phyloP scores from a whole-genome alignment of 108 stramenopile genomes.

The Chaetoceros tenuissimus region DNA sequence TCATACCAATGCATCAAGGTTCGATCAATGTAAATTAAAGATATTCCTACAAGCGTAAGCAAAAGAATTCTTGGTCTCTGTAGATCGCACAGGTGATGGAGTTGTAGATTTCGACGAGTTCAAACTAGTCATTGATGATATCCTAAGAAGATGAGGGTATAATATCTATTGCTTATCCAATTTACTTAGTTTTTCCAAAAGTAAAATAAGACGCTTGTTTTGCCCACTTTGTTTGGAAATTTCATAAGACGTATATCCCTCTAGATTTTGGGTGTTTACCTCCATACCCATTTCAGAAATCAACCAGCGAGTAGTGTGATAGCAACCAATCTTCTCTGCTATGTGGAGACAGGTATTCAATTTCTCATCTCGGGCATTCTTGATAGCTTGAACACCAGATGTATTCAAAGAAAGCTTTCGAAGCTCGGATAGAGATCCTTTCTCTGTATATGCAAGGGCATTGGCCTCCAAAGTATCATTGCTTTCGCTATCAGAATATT shows the following conservation, averaged over 20 bases:
- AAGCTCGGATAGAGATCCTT: conserved; percentile 28
- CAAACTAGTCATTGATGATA: too few relatives aligned
- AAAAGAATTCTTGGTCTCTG: not conserved
- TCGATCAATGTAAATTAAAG: too few relatives aligned
- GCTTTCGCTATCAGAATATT: not conserved
- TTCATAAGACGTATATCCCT: too few relatives aligned
- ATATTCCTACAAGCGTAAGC: too few relatives aligned
- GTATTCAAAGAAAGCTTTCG: conserved; percentile 31
- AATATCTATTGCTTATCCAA: too few relatives aligned
- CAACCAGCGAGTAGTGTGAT: conserved; percentile 43
- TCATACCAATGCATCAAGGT: too few relatives aligned
- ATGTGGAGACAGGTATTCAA: conserved; percentile 46
- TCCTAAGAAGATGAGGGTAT: too few relatives aligned
- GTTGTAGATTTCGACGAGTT: conserved; percentile 6
- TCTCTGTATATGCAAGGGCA: conserved; percentile 28
- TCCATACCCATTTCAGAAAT: conserved; percentile 48
- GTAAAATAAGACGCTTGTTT: too few relatives aligned
- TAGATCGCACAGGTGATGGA: conserved; percentile 5
- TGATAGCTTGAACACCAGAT: conserved; percentile 26
- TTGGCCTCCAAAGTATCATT: not conserved
- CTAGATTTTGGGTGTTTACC: too few relatives aligned
- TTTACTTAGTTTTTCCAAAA: too few relatives aligned
- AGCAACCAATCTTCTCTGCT: conserved; percentile 40
- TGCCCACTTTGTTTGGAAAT: too few relatives aligned
- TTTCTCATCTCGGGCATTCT: conserved; percentile 26